A percentile compares a stretch with the other conserved stretches of the same genome.
Evolutionary conservation across 345 rosid genomes (phyloP).

Genomic region (Cochlearia excelsa): DNA sequence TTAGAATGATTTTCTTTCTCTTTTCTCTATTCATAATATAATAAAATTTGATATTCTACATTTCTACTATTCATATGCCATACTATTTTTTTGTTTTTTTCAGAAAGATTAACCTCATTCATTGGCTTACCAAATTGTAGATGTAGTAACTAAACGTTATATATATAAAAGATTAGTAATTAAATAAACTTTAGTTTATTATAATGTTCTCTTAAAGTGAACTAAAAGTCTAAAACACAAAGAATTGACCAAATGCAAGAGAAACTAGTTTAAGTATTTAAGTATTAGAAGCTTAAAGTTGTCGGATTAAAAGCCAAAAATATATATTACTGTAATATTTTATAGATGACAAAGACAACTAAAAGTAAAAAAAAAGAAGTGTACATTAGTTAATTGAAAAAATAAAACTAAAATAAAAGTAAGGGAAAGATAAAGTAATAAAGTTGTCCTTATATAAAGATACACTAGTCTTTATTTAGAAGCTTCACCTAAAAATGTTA

Average conservation of each 20-base stretch:
- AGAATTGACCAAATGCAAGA: slow-evolving; percentile 16
- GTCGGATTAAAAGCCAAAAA: neutral
- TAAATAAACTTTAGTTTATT: too few relatives aligned
- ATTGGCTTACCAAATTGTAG: too few relatives aligned
- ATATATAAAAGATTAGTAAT: too few relatives aligned
- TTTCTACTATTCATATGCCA: too few relatives aligned
- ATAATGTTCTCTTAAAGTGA: too few relatives aligned
- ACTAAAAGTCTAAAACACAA: too few relatives aligned
- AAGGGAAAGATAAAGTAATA: slow-evolving; percentile 30
- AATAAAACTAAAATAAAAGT: slow-evolving; percentile 29
- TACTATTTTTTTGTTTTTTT: too few relatives aligned
- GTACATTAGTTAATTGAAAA: slow-evolving; percentile 13
- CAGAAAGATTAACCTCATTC: too few relatives aligned
- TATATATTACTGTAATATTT: neutral
- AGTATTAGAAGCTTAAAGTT: slow-evolving; percentile 19
- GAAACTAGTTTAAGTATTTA: slow-evolving; percentile 24
- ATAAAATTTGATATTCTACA: too few relatives aligned
- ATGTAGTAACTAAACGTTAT: too few relatives aligned
- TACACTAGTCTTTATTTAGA: slow-evolving; percentile 28
- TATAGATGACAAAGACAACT: slow-evolving; percentile 23
- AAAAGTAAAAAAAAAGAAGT: slow-evolving; percentile 3
- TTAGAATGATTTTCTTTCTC: too few relatives aligned
- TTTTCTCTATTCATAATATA: too few relatives aligned
- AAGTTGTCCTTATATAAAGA: slow-evolving; percentile 37
- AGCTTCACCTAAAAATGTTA: slow-evolving; percentile 39